Evolutionary conservation across 768 basidiomycete genomes (phyloP).

Genomic region (Boletellus emodensis): DNA sequence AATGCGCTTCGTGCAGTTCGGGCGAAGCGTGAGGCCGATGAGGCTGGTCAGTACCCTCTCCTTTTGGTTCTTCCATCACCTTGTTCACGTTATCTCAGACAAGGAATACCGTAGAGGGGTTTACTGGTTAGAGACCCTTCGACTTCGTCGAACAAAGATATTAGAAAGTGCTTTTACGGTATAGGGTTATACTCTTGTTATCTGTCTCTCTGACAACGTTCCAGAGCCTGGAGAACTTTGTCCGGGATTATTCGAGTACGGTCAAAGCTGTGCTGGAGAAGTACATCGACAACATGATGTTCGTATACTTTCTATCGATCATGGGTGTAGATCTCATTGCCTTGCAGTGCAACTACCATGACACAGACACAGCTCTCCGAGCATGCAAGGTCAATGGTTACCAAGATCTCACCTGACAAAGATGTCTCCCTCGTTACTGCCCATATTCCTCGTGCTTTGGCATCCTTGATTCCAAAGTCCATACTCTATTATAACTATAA

Average conservation of each 20-base stretch:
- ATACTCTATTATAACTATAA: conserved; percentile 72
- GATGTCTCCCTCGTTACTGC: conserved; percentile 59
- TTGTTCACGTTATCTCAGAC: conserved; percentile 42
- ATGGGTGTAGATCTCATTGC: not conserved
- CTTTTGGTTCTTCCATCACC: not conserved
- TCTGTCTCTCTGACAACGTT: conserved; percentile 9
- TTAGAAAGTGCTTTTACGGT: conserved; percentile 80
- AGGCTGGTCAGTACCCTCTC: conserved; percentile 60
- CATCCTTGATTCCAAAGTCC: conserved; percentile 64
- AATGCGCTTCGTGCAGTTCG: conserved; percentile 71
- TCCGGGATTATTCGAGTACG: conserved; percentile 62
- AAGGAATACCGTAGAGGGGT: conserved; percentile 88
- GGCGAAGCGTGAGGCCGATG: conserved; percentile 86
- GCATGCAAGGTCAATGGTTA: conserved; percentile 57
- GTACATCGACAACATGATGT: conserved; percentile 80
- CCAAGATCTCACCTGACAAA: conserved; percentile 64
- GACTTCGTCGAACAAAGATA: conserved; percentile 77
- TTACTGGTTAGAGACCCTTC: conserved; percentile 88
- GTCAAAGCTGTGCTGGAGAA: conserved; percentile 62
- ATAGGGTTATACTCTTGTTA: conserved; percentile 14
- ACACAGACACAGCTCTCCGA: conserved; percentile 73
- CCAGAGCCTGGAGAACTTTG: conserved; percentile 79
- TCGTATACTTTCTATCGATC: conserved; percentile 3
- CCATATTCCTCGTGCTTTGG: conserved; percentile 58
- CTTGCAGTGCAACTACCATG: conserved; percentile 64